These are phyloP conservation scores for Kockiozyma suomiensis DNA, from an alignment of 805 yeast species.

Conservation along the genomic window DNA sequence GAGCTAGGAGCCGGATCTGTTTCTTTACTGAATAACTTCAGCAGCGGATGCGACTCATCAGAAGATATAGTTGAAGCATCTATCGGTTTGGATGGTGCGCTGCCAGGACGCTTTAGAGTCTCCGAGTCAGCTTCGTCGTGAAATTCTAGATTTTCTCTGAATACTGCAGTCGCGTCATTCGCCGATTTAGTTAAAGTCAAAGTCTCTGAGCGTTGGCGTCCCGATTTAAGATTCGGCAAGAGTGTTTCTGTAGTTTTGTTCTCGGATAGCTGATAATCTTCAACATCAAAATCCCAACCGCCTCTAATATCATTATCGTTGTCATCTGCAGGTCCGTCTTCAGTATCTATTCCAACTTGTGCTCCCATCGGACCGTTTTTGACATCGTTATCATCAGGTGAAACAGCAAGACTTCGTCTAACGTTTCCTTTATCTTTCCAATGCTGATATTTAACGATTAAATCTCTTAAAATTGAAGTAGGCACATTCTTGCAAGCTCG, in stretches of 20 bases:
- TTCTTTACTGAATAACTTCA: constrained; percentile 24
- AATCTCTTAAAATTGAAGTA: constrained; percentile 65
- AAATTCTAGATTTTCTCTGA: not conserved
- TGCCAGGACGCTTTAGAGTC: not conserved
- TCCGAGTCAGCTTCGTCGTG: not conserved
- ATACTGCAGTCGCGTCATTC: not conserved
- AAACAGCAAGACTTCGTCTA: constrained; percentile 53
- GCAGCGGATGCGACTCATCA: constrained; percentile 17
- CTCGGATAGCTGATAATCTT: not conserved
- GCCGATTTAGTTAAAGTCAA: not conserved
- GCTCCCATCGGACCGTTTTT: constrained; percentile 16
- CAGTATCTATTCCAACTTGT: constrained; percentile 31
- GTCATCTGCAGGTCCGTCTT: constrained; percentile 40
- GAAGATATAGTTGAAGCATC: not conserved
- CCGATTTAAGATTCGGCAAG: not conserved
- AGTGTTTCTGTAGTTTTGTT: not conserved
- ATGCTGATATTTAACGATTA: constrained; percentile 54
- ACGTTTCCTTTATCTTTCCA: constrained; percentile 61
- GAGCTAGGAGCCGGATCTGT: constrained; percentile 4
- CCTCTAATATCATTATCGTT: constrained; percentile 34
- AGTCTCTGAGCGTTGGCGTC: not conserved
- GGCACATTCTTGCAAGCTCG: constrained; percentile 61
- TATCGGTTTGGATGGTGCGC: not conserved
- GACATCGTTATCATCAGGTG: not conserved
- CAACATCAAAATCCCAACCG: constrained; percentile 33